Evolutionary conservation across 2,329 filamentous ascomycete genomes (phyloP).

Genomic region (Claviceps sp.): DNA sequence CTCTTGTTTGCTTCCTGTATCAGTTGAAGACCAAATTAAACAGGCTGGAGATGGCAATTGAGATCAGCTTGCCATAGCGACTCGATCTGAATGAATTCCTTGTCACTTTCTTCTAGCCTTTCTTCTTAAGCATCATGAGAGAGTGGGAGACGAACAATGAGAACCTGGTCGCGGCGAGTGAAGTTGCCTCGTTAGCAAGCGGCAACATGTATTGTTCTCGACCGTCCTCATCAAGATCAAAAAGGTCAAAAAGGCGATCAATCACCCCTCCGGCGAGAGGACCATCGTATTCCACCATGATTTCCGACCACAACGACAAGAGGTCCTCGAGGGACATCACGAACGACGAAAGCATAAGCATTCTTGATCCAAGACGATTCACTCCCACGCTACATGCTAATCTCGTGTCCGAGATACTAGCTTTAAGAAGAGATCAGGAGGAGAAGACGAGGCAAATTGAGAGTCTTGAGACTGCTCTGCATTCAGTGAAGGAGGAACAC

Average conservation of each 20-base stretch:
- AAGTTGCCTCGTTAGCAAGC: constrained; percentile 48
- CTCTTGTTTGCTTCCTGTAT: constrained; percentile 2
- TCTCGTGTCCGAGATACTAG: constrained; percentile 85
- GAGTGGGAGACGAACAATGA: constrained; percentile 53
- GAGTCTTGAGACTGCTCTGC: constrained; percentile 61
- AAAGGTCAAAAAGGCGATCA: constrained; percentile 47
- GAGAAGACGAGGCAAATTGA: constrained; percentile 81
- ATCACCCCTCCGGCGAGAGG: constrained; percentile 47
- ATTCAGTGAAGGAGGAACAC: constrained; percentile 59
- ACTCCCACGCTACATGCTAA: constrained; percentile 92
- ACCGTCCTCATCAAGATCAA: constrained; percentile 52
- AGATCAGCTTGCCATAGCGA: neutral
- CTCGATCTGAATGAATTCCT: neutral
- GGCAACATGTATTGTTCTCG: constrained; percentile 56
- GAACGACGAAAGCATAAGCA: constrained; percentile 55
- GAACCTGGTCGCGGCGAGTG: constrained; percentile 34
- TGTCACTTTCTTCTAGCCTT: neutral
- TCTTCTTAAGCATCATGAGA: constrained; percentile 27
- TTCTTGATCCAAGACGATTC: constrained; percentile 81
- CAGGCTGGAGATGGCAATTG: neutral
- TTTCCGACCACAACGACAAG: constrained; percentile 29
- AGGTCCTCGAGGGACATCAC: constrained; percentile 44
- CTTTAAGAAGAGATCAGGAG: constrained; percentile 77
- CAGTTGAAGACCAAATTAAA: neutral
- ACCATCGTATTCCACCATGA: constrained; percentile 43